Evolutionary conservation across 371 early-diverging fungal genomes (phyloP), one percentile per base, ranked within the genome.

Genomic region (Choanephora cucurbitarum): DNA sequence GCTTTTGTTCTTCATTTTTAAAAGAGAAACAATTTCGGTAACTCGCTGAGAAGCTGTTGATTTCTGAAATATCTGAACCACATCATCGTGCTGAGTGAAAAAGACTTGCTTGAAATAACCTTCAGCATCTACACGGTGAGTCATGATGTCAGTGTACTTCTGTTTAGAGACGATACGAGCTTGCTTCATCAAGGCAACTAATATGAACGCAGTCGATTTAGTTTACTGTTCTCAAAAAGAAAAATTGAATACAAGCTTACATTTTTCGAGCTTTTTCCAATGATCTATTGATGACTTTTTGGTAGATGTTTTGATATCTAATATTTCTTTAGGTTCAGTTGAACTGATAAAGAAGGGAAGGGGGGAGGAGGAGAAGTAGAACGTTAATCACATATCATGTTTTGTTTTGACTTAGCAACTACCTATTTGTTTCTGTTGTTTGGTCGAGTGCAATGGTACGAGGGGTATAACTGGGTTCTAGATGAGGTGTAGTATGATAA

Each of bases 31-130:
- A n/a, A 75, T 61, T 57, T 78, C 75, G 1, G 64, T 67, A 14
- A 78, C 57, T 10, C 73, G 58, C 47, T 78, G 79, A 42, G 73
- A 63, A 45, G 71, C 62, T 24, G 79, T 74, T 59, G 71, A 73
- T 19, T 67, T 58, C 7, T 70, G 67, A 47, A 78, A 78, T 1
- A 68, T 52, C 42, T 78, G 79, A 3, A 74, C 66, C 4, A 71
- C 71, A 18, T 67, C 58, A 31, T 66, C 57, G 2, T 63, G 43
- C n/a, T n/a, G n/a, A n/a, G 66, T 52, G 42, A 73, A 75, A 45
- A 73, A 78, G 0, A 78, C 73, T 49, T 71, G 69, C 41, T 78
- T 78, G 45, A 78, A 78, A 49, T 64, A 75, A 0, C 79, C 79
- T 58, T 71, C 70, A 11, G 73, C 71, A 45, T 74, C 54, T 2